phyloP scores from a whole-genome alignment of 2,329 filamentous ascomycete species.

The Pseudopyrenochaeta lycopersici region DNA sequence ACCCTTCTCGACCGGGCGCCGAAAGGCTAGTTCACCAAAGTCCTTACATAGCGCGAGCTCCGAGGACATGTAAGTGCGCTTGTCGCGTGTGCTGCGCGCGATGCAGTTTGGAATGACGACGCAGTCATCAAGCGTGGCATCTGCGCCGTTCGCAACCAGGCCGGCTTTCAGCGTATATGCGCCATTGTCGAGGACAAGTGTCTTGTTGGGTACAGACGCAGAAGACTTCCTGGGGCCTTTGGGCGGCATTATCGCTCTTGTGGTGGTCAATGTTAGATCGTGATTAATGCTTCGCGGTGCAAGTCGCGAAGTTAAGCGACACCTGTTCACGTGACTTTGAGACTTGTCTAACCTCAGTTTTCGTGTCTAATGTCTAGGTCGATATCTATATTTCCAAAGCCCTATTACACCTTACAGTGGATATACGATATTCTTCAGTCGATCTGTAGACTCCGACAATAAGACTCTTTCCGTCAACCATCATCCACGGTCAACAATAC shows the following conservation, averaged over 20 bases:
- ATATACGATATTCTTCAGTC: too few relatives aligned
- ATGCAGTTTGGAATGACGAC: conserved; percentile 86
- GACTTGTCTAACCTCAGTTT: background rate
- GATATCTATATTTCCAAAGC: too few relatives aligned
- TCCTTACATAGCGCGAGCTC: conserved; percentile 83
- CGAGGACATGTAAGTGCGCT: conserved; percentile 79
- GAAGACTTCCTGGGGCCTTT: conserved; percentile 43
- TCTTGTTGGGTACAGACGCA: conserved; percentile 50
- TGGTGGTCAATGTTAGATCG: background rate
- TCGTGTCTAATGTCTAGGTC: too few relatives aligned
- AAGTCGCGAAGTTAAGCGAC: conserved; percentile 3
- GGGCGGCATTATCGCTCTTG: conserved; percentile 34
- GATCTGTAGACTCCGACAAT: too few relatives aligned
- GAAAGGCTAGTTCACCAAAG: conserved; percentile 87
- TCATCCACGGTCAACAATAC: too few relatives aligned
- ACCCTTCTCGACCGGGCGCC: conserved; percentile 91
- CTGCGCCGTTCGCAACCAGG: conserved; percentile 59
- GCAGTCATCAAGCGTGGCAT: conserved; percentile 57
- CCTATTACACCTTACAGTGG: too few relatives aligned
- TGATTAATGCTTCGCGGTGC: background rate
- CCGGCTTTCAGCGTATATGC: conserved; percentile 92
- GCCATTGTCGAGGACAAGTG: conserved; percentile 93
- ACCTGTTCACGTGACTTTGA: conserved; percentile 8
- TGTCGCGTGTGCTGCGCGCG: conserved; percentile 78
- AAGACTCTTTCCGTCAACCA: too few relatives aligned